A percentile compares a stretch with the other conserved stretches of the same genome.
These are phyloP conservation scores for Candida tibetensis DNA, from an alignment of 805 yeast genomes.

Conservation along the genomic window DNA sequence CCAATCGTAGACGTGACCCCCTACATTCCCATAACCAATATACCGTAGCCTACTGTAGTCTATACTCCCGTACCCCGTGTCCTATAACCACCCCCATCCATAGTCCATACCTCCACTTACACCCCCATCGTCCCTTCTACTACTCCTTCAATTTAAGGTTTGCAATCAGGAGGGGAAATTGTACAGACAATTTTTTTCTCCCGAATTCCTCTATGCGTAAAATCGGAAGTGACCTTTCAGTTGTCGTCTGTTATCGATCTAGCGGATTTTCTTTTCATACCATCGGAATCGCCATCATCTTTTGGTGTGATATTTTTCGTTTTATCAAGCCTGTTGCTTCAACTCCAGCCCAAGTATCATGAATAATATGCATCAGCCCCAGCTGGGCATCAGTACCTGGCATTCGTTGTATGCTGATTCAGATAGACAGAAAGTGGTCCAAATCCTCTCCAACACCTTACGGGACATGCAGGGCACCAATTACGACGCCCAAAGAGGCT, in stretches of 20 bases:
- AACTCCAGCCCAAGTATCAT: background rate
- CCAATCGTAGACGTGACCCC: too few relatives aligned
- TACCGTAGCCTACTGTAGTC: too few relatives aligned
- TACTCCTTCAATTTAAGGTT: background rate
- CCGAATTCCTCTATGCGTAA: background rate
- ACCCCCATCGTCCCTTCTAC: too few relatives aligned
- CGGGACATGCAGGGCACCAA: constrained; percentile 34
- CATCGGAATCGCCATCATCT: too few relatives aligned
- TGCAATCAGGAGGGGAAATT: background rate
- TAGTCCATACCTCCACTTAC: too few relatives aligned
- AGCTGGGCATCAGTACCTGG: constrained; percentile 25
- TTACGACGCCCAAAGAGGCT: constrained; percentile 36
- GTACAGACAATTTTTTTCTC: background rate
- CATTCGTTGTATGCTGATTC: constrained; percentile 20
- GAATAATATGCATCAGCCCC: constrained; percentile 20
- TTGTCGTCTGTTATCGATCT: background rate
- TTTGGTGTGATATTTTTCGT: too few relatives aligned
- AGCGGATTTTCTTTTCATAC: background rate
- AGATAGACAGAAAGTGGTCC: constrained; percentile 42
- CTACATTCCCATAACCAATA: too few relatives aligned
- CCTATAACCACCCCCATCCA: too few relatives aligned
- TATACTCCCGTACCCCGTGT: too few relatives aligned
- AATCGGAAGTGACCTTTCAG: background rate
- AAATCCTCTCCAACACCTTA: constrained; percentile 34
- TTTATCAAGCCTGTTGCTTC: too few relatives aligned